Conservation (phyloP, 805 yeast genomes). For the Jamesozyma rosinii region DNA sequence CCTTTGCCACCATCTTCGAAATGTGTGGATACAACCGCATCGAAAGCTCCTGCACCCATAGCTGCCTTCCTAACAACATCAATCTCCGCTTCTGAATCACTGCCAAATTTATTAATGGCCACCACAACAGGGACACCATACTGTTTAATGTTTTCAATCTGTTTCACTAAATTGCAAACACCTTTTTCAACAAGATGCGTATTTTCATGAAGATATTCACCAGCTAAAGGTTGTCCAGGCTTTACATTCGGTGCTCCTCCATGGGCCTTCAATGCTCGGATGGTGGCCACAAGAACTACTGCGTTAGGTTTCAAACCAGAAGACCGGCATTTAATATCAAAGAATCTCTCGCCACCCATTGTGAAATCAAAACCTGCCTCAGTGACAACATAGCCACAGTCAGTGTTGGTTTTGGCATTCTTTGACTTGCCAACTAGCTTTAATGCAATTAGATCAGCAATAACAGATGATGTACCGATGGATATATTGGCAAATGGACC, state of each 20-base stretch:
- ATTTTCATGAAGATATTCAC: conserved; percentile 72
- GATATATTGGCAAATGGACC: conserved; percentile 98
- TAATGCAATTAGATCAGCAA: conserved; percentile 88
- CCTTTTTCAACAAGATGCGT: conserved; percentile 70
- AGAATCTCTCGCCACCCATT: conserved; percentile 97
- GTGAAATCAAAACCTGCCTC: conserved; percentile 99
- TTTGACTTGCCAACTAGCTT: conserved; percentile 69
- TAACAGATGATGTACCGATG: conserved; percentile 90
- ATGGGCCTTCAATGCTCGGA: conserved; percentile 90
- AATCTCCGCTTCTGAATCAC: conserved; percentile 76
- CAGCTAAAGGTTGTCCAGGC: conserved; percentile 83
- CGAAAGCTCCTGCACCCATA: conserved; percentile 82
- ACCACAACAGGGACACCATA: conserved; percentile 91
- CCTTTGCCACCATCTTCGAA: conserved; percentile 96
- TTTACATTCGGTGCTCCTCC: conserved; percentile 97
- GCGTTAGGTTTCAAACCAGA: conserved; percentile 83
- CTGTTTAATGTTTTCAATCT: conserved; percentile 72
- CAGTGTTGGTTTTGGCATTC: conserved; percentile 13
- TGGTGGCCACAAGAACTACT: conserved; percentile 90
- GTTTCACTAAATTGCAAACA: conserved; percentile 82
- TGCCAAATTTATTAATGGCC: conserved; percentile 80
- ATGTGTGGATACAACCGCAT: conserved; percentile 84
- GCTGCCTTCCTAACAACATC: conserved; percentile 74
- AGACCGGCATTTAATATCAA: conserved; percentile 90
- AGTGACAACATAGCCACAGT: conserved; percentile 82